Evolutionary conservation across 352 stramenopile species (phyloP).

Genomic region (Lagenidium giganteum): DNA sequence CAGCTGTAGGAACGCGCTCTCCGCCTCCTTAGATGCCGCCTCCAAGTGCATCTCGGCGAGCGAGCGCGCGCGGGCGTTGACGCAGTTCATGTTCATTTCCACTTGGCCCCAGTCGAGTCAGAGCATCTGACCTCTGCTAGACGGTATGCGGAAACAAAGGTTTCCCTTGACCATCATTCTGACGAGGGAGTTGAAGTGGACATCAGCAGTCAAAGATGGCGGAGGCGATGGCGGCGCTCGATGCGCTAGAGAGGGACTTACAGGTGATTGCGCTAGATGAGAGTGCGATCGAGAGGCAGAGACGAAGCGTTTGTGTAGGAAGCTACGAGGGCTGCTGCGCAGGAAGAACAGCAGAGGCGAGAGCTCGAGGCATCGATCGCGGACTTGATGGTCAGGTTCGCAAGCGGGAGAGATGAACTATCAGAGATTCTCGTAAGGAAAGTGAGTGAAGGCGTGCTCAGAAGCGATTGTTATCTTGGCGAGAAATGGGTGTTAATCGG

Average conservation of each 20-base stretch:
- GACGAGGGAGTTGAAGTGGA: constrained; percentile 18
- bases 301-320: not conserved
- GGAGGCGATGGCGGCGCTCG: constrained; percentile 20
- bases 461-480: too few species aligned
- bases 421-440: too few species aligned
- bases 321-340: not conserved
- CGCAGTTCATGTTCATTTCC: constrained; percentile 76
- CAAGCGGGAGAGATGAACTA: too few species aligned
- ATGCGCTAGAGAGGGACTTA: constrained; percentile 26
- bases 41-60: constrained; percentile 65
- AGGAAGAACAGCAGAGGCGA: too few species aligned
- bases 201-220: constrained; percentile 4
- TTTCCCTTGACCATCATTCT: constrained; percentile 20
- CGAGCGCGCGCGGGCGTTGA: constrained; percentile 41
- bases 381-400: too few species aligned
- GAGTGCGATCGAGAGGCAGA: too few species aligned
- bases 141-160: constrained; percentile 1
- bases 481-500: too few species aligned
- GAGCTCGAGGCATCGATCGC: too few species aligned
- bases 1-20: constrained; percentile 47
- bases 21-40: constrained; percentile 55
- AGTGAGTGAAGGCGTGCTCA: too few species aligned
- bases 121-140: constrained; percentile 7
- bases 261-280: too few species aligned
- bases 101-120: too few species aligned